Base-by-base conservation (phyloP, 257 asterid genomes). In the Verbena officinalis region DNA sequence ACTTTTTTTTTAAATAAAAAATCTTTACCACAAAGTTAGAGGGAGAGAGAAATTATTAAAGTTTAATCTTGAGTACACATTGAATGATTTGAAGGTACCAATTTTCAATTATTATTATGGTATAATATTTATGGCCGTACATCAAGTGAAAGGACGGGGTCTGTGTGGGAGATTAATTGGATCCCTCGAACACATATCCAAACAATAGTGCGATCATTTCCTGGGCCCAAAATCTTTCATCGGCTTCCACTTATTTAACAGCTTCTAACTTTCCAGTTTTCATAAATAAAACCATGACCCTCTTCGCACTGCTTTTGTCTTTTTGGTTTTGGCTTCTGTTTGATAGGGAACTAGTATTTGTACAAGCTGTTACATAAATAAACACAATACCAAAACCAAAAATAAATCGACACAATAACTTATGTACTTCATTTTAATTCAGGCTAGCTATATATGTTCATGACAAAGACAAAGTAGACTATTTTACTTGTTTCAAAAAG, bases 111-210 rank as follows among this genome's bases (percentile, higher is more conserved):
- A 27, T 27, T 27, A 27, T 27, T 44, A 46, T 2, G 7, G 0
- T 23, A 4, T 60, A 17, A 24, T 10, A 20, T 1, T 39, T 36
- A 49, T 76, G 78, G 46, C 73, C 78, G 78, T 68, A 77, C 73
- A 58, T 34, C 59, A 45, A 39, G 59, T 73, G 76, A 77, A 73
- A 68, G 82, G 82, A 73, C 78, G 23, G 40, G 54, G 59, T 57
- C 68, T 73, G 55, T 72, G 70, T 68, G 59, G 56, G 62, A 48
- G 56, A 38, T 55, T 72, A 22, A 59, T 69, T 73, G 79, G 73
- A 73, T 65, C 65, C 65, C 55, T 27, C 67, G 38, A 62, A 73
- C 69, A 2, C 46, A 75, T 76, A 76, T 76, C 77, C 74, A 54
- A 31, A 75, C 22, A 30, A 48, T 33, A 50, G 22, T 68, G 30